Base-by-base conservation (phyloP, 2,329 filamentous ascomycete species). In the Aspergillus sp. region DNA sequence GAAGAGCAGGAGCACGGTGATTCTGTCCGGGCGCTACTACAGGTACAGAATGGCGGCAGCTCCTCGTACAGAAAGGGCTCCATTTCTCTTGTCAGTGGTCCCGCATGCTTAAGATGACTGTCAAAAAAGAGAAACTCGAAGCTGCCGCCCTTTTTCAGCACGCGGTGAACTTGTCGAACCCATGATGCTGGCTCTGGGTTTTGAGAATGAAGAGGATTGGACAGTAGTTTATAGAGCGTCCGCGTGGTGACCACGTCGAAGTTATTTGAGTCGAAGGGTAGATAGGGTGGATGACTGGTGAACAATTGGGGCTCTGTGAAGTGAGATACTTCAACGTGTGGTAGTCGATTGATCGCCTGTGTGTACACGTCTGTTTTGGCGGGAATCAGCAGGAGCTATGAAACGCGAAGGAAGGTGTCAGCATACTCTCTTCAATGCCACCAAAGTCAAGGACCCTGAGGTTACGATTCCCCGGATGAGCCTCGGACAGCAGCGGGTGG, bases 361-460 rank as follows among this genome's bases (percentile, higher is more conserved):
- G 53, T 28, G 23, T 55, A 55, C 22, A 55, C 53, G 19, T 41
- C 53, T 55, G 53, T 45, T 25, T 41, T 55, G 45, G 34, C 6
- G 7, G 23, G 53, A 28, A 47, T 47, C 19, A 28, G 31, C 41
- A 28, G 45, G 41, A 28, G 38, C 38, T 28, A 41, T 23, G 31
- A 28, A 46, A 55, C 25, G 45, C 22, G 3, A 23, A 31, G 53
- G 45, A 4, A 47, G 9, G 34, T 43, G 2, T 53, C n/a, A 45
- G 30, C 53, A 46, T 47, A 55, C 53, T 55, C n/a, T 25, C 41
- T 45, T 45, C 38, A 47, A 45, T 41, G 30, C 53, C 53, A n/a
- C 53, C 53, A 38, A 55, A 41, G 53, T 55, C 53, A 45, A 55
- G 53, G 23, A 55, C 41, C 53, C 41, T 55, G 38, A 45, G 53